Percentiles rank a stretch among this genome's conserved stretches.
These are phyloP conservation scores for Termitomyces sp. DNA, from an alignment of 768 basidiomycete genomes.

Conservation along the genomic window DNA sequence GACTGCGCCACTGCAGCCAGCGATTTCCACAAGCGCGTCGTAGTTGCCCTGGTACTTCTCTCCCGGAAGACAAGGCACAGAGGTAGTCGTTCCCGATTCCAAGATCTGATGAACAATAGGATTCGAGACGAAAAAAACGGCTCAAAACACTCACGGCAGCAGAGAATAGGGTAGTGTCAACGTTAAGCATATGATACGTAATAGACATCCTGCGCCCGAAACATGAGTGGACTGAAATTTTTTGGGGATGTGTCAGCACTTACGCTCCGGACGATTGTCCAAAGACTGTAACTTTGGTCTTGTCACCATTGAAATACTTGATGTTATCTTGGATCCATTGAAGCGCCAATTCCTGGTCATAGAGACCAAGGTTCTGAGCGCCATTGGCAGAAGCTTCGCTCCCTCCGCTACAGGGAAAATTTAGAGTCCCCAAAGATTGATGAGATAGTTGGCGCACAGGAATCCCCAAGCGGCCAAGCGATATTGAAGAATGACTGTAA, in stretches of 20 bases:
- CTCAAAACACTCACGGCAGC: constrained; percentile 23
- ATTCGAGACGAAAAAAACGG: neutral
- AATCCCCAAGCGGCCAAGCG: constrained; percentile 18
- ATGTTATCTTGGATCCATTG: constrained; percentile 62
- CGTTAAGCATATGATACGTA: constrained; percentile 30
- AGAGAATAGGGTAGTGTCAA: constrained; percentile 27
- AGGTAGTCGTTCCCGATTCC: constrained; percentile 34
- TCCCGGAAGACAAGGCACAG: constrained; percentile 24
- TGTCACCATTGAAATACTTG: constrained; percentile 42
- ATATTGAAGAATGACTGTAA: constrained; percentile 16
- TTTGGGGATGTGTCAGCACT: constrained; percentile 20
- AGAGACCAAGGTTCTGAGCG: constrained; percentile 42
- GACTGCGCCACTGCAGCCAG: constrained; percentile 22
- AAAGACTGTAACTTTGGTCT: constrained; percentile 41
- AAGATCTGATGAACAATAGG: constrained; percentile 29
- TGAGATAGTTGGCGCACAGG: constrained; percentile 7
- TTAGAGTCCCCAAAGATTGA: neutral
- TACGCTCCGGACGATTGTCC: constrained; percentile 55
- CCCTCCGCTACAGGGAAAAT: constrained; percentile 7
- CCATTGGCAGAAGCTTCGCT: constrained; percentile 29
- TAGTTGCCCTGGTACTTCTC: constrained; percentile 29
- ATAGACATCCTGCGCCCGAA: constrained; percentile 20
- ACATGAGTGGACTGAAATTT: neutral
- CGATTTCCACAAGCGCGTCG: constrained; percentile 33
- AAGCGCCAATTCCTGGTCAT: constrained; percentile 41